Conservation (phyloP, 352 stramenopile species). For the Phytophthora citrophthora region DNA sequence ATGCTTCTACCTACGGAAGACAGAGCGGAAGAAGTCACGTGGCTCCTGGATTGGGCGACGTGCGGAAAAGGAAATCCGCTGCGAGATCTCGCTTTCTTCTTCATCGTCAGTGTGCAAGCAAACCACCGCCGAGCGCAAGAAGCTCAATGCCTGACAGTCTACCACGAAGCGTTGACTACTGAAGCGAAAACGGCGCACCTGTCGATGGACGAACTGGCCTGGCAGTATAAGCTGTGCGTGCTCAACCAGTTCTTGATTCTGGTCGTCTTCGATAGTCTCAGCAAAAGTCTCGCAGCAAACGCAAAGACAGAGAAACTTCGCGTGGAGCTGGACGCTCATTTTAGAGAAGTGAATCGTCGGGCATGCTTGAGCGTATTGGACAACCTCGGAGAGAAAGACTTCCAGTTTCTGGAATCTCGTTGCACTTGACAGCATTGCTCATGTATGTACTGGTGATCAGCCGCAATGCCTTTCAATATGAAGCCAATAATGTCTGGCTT, state of each 20-base stretch:
- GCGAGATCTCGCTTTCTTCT: constrained; percentile 84
- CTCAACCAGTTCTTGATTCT: constrained; percentile 88
- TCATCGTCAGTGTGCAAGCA: constrained; percentile 75
- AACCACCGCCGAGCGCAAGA: constrained; percentile 54
- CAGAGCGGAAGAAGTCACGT: constrained; percentile 42
- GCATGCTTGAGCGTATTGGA: constrained; percentile 71
- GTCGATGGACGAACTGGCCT: constrained; percentile 49
- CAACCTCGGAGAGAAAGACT: constrained; percentile 46
- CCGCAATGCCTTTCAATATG: constrained; percentile 19
- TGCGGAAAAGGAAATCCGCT: constrained; percentile 77
- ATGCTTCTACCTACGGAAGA: constrained; percentile 55
- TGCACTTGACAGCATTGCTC: constrained; percentile 11
- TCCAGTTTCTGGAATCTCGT: constrained; percentile 24
- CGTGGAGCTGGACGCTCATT: constrained; percentile 65
- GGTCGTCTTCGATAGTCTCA: constrained; percentile 80
- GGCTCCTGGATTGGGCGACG: constrained; percentile 85
- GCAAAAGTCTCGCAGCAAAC: constrained; percentile 78
- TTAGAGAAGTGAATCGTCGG: constrained; percentile 72
- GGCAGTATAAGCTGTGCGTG: constrained; percentile 67
- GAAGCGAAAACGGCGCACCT: constrained; percentile 29
- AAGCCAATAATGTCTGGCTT: constrained; percentile 3
- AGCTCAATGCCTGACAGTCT: constrained; percentile 43
- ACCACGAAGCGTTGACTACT: constrained; percentile 38
- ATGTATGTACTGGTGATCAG: not conserved
- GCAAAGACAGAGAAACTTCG: constrained; percentile 72